Conservation (phyloP, 345 rosid genomes). For the Capsella bursapastoris region DNA sequence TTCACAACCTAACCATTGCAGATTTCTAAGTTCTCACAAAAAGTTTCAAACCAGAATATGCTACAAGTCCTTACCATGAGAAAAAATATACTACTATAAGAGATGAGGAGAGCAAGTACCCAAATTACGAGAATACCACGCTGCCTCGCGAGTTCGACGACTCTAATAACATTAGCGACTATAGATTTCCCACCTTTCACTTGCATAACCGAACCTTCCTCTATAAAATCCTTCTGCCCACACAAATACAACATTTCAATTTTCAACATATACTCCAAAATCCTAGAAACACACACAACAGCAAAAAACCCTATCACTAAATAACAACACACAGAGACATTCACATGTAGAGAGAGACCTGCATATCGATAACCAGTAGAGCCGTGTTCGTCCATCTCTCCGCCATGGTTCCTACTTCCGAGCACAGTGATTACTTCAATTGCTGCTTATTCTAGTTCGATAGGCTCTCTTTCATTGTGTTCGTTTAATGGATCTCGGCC, state of each 20-base stretch:
- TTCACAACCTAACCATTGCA: background rate
- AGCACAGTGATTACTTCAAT: background rate
- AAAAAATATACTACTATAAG: background rate
- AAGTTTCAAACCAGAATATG: background rate
- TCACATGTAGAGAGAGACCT: slow-evolving; percentile 51
- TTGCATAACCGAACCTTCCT: slow-evolving; percentile 52
- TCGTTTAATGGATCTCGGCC: background rate
- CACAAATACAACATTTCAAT: background rate
- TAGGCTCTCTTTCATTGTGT: background rate
- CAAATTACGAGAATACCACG: slow-evolving; percentile 77
- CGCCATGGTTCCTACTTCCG: slow-evolving; percentile 41
- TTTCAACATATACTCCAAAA: background rate
- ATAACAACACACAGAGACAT: background rate
- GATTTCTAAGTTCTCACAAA: background rate
- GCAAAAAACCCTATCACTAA: background rate
- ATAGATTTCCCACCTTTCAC: slow-evolving; percentile 75
- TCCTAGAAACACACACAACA: background rate
- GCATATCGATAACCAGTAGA: slow-evolving; percentile 95
- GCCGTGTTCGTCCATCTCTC: slow-evolving; percentile 69
- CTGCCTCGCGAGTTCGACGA: slow-evolving; percentile 73
- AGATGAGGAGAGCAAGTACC: slow-evolving; percentile 49
- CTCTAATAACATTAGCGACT: slow-evolving; percentile 67
- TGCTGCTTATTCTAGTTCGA: background rate
- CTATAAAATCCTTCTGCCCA: slow-evolving; percentile 69
- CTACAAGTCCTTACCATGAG: slow-evolving; percentile 19